Conservation (phyloP, 805 yeast species). For the Wickerhamomyces hampshirensis region DNA sequence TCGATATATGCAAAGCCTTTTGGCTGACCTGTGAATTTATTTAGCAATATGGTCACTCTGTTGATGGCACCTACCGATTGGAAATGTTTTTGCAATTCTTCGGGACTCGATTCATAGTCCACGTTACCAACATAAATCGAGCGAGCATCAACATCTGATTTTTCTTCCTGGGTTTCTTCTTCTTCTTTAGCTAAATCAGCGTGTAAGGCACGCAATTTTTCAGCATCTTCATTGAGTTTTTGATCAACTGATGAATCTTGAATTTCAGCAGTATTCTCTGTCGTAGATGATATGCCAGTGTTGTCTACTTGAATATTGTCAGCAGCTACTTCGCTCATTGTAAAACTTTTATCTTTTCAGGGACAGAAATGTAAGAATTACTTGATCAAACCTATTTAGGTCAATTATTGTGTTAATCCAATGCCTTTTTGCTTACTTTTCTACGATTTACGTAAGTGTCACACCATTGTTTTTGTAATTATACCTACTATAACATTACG, state of each 20-base stretch:
- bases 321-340: not conserved
- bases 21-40: constrained; percentile 74
- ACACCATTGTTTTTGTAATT: too few relatives aligned
- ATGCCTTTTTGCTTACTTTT: not conserved
- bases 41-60: constrained; percentile 72
- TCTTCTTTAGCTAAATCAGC: constrained; percentile 39
- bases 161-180: constrained; percentile 39
- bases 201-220: constrained; percentile 55
- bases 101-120: constrained; percentile 73
- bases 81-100: constrained; percentile 74
- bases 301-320: not conserved
- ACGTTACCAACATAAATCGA: constrained; percentile 82
- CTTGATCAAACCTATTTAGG: not conserved
- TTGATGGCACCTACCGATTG: constrained; percentile 66
- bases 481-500: too few relatives aligned
- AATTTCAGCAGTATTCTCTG: not conserved
- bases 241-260: constrained; percentile 2
- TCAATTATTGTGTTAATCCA: not conserved
- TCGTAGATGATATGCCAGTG: constrained; percentile 1
- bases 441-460: too few relatives aligned
- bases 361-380: too few relatives aligned
- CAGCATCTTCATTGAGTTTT: constrained; percentile 45
- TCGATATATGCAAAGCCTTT: constrained; percentile 87
- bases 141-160: constrained; percentile 68
- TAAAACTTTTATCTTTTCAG: not conserved